These are phyloP conservation scores for Trichophyton verrucosum DNA, from an alignment of 2,329 filamentous ascomycete species.

Conservation along the genomic window DNA sequence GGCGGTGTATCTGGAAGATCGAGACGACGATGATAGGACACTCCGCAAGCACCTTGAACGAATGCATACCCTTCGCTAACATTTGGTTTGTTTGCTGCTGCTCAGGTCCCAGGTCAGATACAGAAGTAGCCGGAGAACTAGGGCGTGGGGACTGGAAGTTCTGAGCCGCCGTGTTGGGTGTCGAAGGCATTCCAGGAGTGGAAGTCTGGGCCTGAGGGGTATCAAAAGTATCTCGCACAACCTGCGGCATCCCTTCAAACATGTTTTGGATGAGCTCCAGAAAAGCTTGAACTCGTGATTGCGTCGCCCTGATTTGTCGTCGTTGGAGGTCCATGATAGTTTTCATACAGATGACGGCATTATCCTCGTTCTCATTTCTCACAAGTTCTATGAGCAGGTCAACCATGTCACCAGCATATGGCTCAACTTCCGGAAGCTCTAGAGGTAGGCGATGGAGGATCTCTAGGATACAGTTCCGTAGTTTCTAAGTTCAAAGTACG, in stretches of 20 bases:
- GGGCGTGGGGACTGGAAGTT: conserved; percentile 81
- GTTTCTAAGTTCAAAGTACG: conserved; percentile 44
- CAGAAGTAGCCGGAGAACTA: conserved; percentile 73
- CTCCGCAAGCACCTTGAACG: conserved; percentile 95
- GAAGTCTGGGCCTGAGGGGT: conserved; percentile 44
- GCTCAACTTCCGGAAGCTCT: conserved; percentile 70
- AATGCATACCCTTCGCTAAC: conserved; percentile 87
- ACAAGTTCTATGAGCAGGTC: conserved; percentile 83
- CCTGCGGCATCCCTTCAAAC: conserved; percentile 87
- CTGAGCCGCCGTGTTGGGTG: conserved; percentile 41
- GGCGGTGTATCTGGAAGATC: conserved; percentile 86
- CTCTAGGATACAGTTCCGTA: conserved; percentile 87
- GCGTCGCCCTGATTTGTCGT: conserved; percentile 73
- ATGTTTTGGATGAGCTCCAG: conserved; percentile 86
- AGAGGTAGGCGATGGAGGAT: conserved; percentile 78
- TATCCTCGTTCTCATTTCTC: conserved; percentile 90
- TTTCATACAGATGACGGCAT: conserved; percentile 96
- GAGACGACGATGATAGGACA: conserved; percentile 98
- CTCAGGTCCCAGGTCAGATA: conserved; percentile 69
- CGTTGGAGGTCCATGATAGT: conserved; percentile 94
- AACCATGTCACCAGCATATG: conserved; percentile 76
- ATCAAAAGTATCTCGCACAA: conserved; percentile 92
- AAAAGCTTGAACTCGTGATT: conserved; percentile 76
- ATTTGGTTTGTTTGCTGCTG: conserved; percentile 71
- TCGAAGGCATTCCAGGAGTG: conserved; percentile 39